Conservation (phyloP, 1,284 basidiomycete genomes). For the Omphalotus olearius region DNA sequence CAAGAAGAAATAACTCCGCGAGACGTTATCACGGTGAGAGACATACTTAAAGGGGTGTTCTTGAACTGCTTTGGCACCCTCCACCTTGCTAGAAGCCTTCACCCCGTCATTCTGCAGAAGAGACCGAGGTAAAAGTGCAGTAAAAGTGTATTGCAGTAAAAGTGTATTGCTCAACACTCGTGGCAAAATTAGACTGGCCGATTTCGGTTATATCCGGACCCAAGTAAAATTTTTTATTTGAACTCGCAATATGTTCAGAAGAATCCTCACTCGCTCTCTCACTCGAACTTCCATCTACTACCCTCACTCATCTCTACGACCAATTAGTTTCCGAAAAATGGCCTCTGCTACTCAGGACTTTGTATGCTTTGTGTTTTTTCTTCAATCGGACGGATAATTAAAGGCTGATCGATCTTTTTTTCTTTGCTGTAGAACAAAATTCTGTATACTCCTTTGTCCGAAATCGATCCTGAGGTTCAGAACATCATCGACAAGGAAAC, state of each 20-base stretch:
- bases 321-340: slow-evolving; percentile 44
- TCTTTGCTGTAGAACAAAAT: slow-evolving; percentile 72
- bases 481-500: slow-evolving; percentile 99
- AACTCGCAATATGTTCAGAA: slow-evolving; percentile 11
- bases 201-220: slow-evolving; percentile 13
- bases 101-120: too few relatives aligned
- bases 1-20: too few relatives aligned
- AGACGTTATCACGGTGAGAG: too few relatives aligned
- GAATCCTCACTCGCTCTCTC: slow-evolving; percentile 15
- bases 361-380: slow-evolving; percentile 33
- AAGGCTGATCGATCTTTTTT: background rate
- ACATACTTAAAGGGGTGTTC: too few relatives aligned
- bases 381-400: background rate
- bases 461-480: slow-evolving; percentile 93
- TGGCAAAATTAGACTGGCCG: background rate
- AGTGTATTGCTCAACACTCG: too few relatives aligned
- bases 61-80: too few relatives aligned
- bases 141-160: too few relatives aligned
- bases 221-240: slow-evolving; percentile 10
- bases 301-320: slow-evolving; percentile 20
- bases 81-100: too few relatives aligned
- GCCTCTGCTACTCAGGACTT: slow-evolving; percentile 58
- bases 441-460: slow-evolving; percentile 83
- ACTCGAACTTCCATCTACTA: slow-evolving; percentile 13
- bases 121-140: too few relatives aligned